phyloP scores from a whole-genome alignment of 495 filamentous ascomycete genomes.

The Aspergillus baeticus region DNA sequence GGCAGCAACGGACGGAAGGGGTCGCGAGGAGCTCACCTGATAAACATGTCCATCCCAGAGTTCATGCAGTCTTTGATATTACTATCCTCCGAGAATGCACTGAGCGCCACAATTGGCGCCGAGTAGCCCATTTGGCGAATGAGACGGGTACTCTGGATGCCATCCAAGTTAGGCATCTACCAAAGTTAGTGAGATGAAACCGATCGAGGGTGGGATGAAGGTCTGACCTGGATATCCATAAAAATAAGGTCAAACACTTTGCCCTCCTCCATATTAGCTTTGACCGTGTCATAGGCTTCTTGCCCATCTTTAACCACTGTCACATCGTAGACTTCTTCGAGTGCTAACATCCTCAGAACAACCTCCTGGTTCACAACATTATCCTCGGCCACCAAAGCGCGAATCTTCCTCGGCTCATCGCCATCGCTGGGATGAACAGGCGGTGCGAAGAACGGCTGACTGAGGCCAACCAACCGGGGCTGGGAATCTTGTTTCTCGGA shows the following conservation, averaged over 20 bases:
- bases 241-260: constrained; percentile 81
- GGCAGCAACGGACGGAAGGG: too few relatives aligned
- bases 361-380: constrained; percentile 96
- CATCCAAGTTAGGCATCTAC: constrained; percentile 90
- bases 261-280: constrained; percentile 71
- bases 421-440: constrained; percentile 44
- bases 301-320: constrained; percentile 84
- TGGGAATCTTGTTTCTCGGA: constrained; percentile 50
- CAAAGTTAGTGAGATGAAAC: constrained; percentile 5
- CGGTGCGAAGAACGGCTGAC: constrained; percentile 81
- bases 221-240: constrained; percentile 70
- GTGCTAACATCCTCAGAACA: constrained; percentile 64
- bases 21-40: constrained; percentile 32
- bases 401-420: constrained; percentile 52
- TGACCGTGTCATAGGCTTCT: constrained; percentile 83
- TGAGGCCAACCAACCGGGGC: constrained; percentile 78
- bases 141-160: constrained; percentile 80
- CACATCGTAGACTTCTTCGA: constrained; percentile 72
- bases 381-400: constrained; percentile 91
- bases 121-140: constrained; percentile 85
- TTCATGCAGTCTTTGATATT: constrained; percentile 85
- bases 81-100: constrained; percentile 85
- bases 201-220: constrained; percentile 7
- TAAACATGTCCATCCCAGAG: constrained; percentile 71
- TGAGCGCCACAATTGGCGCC: constrained; percentile 87